Percentiles rank a stretch among this genome's conserved stretches.
Evolutionary conservation across 2,329 filamentous ascomycete species (phyloP).

Genomic region (Hypoxylon sp.): DNA sequence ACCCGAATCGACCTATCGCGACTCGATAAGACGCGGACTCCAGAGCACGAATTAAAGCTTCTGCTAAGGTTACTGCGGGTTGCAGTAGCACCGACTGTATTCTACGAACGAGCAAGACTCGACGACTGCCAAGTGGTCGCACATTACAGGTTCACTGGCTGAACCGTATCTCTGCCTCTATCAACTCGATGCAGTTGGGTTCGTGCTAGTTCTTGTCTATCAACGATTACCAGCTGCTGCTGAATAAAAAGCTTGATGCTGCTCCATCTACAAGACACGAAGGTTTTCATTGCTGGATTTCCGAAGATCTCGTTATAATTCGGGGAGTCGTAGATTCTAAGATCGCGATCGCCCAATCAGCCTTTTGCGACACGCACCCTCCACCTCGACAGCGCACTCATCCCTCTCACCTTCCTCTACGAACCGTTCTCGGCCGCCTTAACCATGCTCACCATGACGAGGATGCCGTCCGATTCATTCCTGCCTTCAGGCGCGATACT

Average conservation of each 20-base stretch:
- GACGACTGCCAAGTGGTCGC: conserved; percentile 42
- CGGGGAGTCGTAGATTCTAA: conserved; percentile 22
- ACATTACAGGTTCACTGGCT: conserved; percentile 40
- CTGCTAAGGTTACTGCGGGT: conserved; percentile 19
- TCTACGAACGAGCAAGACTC: conserved; percentile 21
- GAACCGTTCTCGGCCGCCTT: conserved; percentile 13
- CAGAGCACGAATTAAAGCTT: conserved; percentile 30
- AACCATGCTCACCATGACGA: conserved; percentile 57
- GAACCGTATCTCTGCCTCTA: conserved; percentile 17
- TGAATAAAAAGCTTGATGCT: conserved; percentile 29
- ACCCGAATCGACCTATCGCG: conserved; percentile 25
- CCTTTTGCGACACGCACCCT: conserved; percentile 21
- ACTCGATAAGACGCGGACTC: conserved; percentile 24
- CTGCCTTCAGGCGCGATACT: conserved; percentile 55
- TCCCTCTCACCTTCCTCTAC: conserved; percentile 10
- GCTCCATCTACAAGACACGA: conserved; percentile 12
- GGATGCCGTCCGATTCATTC: conserved; percentile 58
- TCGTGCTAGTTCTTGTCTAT: conserved; percentile 21
- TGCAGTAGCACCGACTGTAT: conserved; percentile 19
- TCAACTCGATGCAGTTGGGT: conserved; percentile 25
- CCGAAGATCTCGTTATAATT: conserved; percentile 6
- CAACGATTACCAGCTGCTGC: neutral
- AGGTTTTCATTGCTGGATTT: conserved; percentile 1
- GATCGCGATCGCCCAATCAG: conserved; percentile 25
- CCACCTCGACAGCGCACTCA: conserved; percentile 14